These are phyloP conservation scores for Cercospora citrullina DNA, from an alignment of 2,329 filamentous ascomycete genomes.

Conservation along the genomic window DNA sequence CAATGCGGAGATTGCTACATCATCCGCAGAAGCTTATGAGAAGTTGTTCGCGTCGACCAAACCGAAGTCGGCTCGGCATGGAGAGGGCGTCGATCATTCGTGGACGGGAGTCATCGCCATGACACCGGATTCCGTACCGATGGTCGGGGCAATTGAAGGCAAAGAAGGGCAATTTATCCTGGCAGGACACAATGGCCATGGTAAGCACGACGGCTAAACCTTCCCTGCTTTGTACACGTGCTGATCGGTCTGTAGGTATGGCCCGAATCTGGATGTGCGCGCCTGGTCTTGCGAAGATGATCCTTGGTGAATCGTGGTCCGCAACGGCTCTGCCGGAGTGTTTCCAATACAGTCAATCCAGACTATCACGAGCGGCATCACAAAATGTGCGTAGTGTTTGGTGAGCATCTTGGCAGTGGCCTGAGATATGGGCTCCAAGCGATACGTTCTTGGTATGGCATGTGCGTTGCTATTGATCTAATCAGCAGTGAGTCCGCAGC, in stretches of 20 bases:
- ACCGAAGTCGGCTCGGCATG: conserved; percentile 34
- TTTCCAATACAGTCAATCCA: conserved; percentile 26
- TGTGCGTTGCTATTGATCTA: not conserved
- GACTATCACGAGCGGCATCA: conserved; percentile 20
- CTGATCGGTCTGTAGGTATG: conserved; percentile 33
- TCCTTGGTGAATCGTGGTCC: conserved; percentile 36
- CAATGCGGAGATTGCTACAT: conserved; percentile 44
- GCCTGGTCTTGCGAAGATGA: conserved; percentile 47
- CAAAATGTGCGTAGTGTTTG: conserved; percentile 25
- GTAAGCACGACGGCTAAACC: not conserved
- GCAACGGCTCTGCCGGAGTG: conserved; percentile 29
- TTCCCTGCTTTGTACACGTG: no score
- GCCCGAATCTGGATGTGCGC: conserved; percentile 51
- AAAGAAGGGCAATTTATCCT: conserved; percentile 51
- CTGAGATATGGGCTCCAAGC: not conserved
- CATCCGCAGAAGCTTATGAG: conserved; percentile 42
- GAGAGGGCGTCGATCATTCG: conserved; percentile 48
- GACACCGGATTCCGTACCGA: conserved; percentile 49
- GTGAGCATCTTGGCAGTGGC: conserved; percentile 10
- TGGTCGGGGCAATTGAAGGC: conserved; percentile 46
- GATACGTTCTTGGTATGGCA: not conserved
- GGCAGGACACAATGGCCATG: conserved; percentile 51
- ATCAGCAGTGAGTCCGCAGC: not conserved
- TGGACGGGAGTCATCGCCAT: conserved; percentile 54
- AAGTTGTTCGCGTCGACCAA: conserved; percentile 39